Percentiles rank a stretch among this genome's conserved stretches.
phyloP scores from a whole-genome alignment of 805 yeast genomes.

The Saturnispora besseyi region DNA sequence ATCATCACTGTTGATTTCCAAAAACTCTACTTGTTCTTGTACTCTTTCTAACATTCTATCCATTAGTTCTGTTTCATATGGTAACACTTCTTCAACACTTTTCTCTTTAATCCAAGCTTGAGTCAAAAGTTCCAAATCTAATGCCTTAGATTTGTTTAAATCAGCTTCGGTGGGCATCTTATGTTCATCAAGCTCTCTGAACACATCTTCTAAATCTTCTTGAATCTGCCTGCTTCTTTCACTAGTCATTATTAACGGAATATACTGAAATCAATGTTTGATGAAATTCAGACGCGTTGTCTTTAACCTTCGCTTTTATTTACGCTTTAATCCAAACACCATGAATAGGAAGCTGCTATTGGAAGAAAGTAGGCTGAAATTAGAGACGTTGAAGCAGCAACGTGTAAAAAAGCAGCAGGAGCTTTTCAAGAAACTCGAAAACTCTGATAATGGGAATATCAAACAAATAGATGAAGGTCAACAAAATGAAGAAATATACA shows the following conservation, averaged over 20 bases:
- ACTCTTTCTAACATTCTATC: conserved; percentile 49
- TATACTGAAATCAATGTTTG: background rate
- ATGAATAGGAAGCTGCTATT: conserved; percentile 27
- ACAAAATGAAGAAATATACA: background rate
- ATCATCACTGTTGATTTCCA: conserved; percentile 73
- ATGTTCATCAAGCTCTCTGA: conserved; percentile 50
- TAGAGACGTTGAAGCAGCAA: conserved; percentile 38
- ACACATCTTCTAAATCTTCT: conserved; percentile 57
- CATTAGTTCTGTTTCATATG: conserved; percentile 56
- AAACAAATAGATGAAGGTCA: background rate
- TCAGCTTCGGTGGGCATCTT: conserved; percentile 4
- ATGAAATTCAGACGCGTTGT: conserved; percentile 2
- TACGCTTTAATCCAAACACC: background rate
- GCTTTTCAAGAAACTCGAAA: background rate
- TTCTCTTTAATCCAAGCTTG: conserved; percentile 78
- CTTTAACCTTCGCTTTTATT: background rate
- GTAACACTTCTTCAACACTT: conserved; percentile 77
- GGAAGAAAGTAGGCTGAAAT: conserved; percentile 42
- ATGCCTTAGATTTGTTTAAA: conserved; percentile 19
- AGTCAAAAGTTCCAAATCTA: conserved; percentile 38
- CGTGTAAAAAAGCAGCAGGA: conserved; percentile 1
- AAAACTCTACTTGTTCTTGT: conserved; percentile 61
- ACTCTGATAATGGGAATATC: background rate
- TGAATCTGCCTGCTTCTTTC: conserved; percentile 2
- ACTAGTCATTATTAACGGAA: background rate